phyloP scores from a whole-genome alignment of 768 basidiomycete genomes.

The Chiua virens region DNA sequence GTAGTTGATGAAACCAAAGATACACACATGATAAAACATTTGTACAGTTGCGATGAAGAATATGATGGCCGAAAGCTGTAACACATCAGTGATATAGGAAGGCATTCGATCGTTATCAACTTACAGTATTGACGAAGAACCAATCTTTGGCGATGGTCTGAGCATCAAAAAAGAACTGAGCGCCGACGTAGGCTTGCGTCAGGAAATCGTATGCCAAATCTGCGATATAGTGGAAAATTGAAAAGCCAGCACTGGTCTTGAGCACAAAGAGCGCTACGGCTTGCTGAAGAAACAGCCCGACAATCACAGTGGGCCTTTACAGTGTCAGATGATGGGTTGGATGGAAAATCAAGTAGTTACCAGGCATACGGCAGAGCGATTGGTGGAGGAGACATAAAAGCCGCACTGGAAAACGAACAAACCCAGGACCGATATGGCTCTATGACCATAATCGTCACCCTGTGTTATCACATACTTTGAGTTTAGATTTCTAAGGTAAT shows the following conservation, averaged over 20 bases:
- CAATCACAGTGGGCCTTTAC: slow-evolving; percentile 78
- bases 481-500: background rate
- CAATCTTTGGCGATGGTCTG: slow-evolving; percentile 66
- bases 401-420: slow-evolving; percentile 75
- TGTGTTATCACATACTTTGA: slow-evolving; percentile 26
- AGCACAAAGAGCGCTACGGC: slow-evolving; percentile 86
- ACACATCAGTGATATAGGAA: slow-evolving; percentile 16
- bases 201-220: slow-evolving; percentile 81
- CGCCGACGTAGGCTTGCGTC: slow-evolving; percentile 62
- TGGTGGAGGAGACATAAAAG: slow-evolving; percentile 67
- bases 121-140: slow-evolving; percentile 82
- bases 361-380: slow-evolving; percentile 69
- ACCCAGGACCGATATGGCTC: slow-evolving; percentile 80
- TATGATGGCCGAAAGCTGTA: slow-evolving; percentile 72
- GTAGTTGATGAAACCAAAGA: background rate
- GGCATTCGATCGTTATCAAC: slow-evolving; percentile 19
- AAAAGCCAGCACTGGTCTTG: slow-evolving; percentile 79
- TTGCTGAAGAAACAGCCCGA: slow-evolving; percentile 85
- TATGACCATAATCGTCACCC: slow-evolving; percentile 71
- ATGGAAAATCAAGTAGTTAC: slow-evolving; percentile 37
- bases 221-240: slow-evolving; percentile 83
- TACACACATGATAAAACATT: slow-evolving; percentile 73
- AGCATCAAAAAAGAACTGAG: slow-evolving; percentile 79
- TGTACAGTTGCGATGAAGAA: slow-evolving; percentile 94
- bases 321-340: background rate